Conservation (phyloP, 331 rosid genomes). For the Rosa hybrid region DNA sequence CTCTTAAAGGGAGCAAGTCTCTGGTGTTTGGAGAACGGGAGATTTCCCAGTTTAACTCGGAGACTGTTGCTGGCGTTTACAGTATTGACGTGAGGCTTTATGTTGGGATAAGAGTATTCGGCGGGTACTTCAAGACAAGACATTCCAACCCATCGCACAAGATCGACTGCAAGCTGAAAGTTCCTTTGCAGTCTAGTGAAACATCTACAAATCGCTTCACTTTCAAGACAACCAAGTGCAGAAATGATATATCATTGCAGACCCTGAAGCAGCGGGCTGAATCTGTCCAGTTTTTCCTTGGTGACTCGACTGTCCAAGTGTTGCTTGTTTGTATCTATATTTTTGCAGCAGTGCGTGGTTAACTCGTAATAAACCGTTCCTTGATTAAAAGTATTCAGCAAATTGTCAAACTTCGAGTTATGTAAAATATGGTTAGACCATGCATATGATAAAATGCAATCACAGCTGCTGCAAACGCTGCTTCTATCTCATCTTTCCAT, state of each 20-base stretch:
- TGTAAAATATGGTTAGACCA: not conserved
- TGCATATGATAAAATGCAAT: not conserved
- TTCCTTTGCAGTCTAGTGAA: conserved; percentile 28
- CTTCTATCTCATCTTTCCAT: not conserved
- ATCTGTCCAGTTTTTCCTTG: not conserved
- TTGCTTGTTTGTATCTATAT: not conserved
- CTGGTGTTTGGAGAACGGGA: conserved; percentile 26
- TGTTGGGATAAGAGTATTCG: conserved; percentile 37
- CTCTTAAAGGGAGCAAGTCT: conserved; percentile 42
- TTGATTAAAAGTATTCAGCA: not conserved
- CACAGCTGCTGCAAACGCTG: not conserved
- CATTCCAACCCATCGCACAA: conserved; percentile 26
- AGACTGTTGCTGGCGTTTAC: conserved; percentile 43
- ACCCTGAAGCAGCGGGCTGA: not conserved
- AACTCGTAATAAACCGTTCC: not conserved
- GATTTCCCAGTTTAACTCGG: conserved; percentile 27
- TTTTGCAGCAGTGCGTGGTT: not conserved
- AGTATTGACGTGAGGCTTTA: conserved; percentile 50
- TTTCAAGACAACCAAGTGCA: conserved; percentile 29
- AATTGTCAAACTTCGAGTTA: not conserved
- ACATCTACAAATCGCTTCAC: not conserved
- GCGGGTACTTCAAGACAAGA: conserved; percentile 14
- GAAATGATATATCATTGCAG: not conserved
- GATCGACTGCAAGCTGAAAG: conserved; percentile 38
- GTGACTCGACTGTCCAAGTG: not conserved